A percentile compares a stretch with the other conserved stretches of the same genome.
Evolutionary conservation across 2,329 filamentous ascomycete species (phyloP).

Genomic region (Tolypocladium sp.): DNA sequence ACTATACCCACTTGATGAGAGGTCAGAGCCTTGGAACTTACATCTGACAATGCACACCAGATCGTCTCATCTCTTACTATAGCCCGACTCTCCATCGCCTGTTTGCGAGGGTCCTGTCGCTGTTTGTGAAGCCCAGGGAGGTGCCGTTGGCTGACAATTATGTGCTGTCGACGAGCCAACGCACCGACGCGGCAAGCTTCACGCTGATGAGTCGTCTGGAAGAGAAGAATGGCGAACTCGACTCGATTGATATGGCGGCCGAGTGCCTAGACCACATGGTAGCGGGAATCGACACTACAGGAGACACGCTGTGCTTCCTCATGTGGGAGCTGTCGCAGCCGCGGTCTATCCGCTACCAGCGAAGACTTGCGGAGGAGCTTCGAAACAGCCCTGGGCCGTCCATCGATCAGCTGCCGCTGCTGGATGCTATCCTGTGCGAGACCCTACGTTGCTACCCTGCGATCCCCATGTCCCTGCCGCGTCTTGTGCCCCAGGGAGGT

Average conservation of each 20-base stretch:
- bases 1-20: background rate
- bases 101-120: constrained; percentile 33
- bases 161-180: constrained; percentile 41
- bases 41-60: constrained; percentile 22
- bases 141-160: constrained; percentile 51
- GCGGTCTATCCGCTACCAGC: constrained; percentile 40
- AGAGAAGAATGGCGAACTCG: constrained; percentile 37
- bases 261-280: constrained; percentile 66
- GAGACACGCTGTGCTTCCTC: constrained; percentile 59
- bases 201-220: constrained; percentile 51
- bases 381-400: constrained; percentile 23
- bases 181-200: constrained; percentile 38
- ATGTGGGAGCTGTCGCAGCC: constrained; percentile 63
- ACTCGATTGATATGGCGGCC: constrained; percentile 48
- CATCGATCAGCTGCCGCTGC: constrained; percentile 44
- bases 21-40: background rate
- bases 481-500: constrained; percentile 45
- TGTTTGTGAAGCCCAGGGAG: constrained; percentile 44
- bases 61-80: constrained; percentile 51
- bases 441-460: constrained; percentile 53
- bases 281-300: constrained; percentile 63
- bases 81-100: constrained; percentile 40
- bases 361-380: constrained; percentile 43
- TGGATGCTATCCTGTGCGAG: constrained; percentile 56
- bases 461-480: constrained; percentile 59